Evolutionary conservation across 495 filamentous ascomycete genomes (phyloP).

Genomic region (Pseudevernia furfuracea): DNA sequence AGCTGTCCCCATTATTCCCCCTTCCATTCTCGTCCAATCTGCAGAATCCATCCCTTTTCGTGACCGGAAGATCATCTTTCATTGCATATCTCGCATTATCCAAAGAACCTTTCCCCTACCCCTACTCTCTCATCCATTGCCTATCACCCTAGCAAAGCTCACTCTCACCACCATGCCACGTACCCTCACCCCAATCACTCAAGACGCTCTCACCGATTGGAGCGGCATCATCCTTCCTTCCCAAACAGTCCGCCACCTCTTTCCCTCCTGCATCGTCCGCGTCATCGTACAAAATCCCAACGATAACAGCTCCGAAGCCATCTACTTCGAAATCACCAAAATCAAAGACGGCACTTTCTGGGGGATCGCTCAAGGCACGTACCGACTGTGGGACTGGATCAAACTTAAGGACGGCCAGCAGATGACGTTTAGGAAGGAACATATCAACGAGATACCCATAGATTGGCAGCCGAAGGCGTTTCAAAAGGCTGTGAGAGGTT

Average conservation of each 20-base stretch:
- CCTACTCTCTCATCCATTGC: neutral
- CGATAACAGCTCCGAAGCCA: slow-evolving; percentile 4
- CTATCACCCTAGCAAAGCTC: neutral
- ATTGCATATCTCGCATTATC: neutral
- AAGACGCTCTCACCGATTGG: slow-evolving; percentile 17
- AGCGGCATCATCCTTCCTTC: slow-evolving; percentile 12
- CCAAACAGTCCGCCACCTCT: slow-evolving; percentile 13
- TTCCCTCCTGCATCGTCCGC: slow-evolving; percentile 14
- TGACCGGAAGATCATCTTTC: neutral
- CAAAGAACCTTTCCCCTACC: neutral
- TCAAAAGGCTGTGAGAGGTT: slow-evolving; percentile 8
- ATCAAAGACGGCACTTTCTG: slow-evolving; percentile 24
- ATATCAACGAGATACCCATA: slow-evolving; percentile 22
- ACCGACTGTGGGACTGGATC: slow-evolving; percentile 5
- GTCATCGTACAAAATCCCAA: slow-evolving; percentile 12
- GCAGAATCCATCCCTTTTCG: neutral
- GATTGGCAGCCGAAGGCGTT: slow-evolving; percentile 19
- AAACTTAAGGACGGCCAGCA: slow-evolving; percentile 13
- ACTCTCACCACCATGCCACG: slow-evolving; percentile 12
- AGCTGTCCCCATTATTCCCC: neutral
- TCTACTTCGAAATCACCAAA: slow-evolving; percentile 21
- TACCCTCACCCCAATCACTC: slow-evolving; percentile 9
- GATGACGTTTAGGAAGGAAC: slow-evolving; percentile 19
- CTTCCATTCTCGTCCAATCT: neutral
- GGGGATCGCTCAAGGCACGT: slow-evolving; percentile 16